Evolutionary conservation across 441 rosid species (phyloP).

Genomic region (Gossypium lobatum): DNA sequence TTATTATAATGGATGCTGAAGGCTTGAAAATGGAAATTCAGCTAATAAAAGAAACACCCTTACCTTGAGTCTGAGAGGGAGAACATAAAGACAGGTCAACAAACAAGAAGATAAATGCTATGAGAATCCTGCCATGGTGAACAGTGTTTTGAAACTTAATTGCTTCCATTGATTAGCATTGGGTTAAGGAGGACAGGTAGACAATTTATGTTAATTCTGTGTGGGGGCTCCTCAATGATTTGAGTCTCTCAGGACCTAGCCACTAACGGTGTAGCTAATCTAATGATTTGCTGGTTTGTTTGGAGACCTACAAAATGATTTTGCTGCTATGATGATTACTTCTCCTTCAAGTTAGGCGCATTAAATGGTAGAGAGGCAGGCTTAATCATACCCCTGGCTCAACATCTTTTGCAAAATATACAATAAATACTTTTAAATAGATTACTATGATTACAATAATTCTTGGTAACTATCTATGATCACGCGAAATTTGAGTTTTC

Average conservation of each 20-base stretch:
- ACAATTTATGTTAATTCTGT: slow-evolving; percentile 7
- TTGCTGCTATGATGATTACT: slow-evolving; percentile 22
- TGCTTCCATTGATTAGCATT: slow-evolving; percentile 10
- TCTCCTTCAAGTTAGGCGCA: slow-evolving; percentile 4
- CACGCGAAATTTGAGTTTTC: background rate
- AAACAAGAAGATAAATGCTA: slow-evolving; percentile 17
- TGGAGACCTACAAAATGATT: slow-evolving; percentile 24
- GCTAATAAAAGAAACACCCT: background rate
- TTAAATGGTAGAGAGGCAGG: background rate
- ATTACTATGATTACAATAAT: background rate
- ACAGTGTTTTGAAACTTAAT: slow-evolving; percentile 18
- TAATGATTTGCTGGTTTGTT: slow-evolving; percentile 28
- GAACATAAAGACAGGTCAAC: slow-evolving; percentile 14
- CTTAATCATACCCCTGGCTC: background rate
- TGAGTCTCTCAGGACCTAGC: slow-evolving; percentile 6
- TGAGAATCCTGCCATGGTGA: slow-evolving; percentile 10
- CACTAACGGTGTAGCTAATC: slow-evolving; percentile 24
- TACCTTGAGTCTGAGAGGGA: slow-evolving; percentile 30
- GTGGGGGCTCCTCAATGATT: slow-evolving; percentile 9
- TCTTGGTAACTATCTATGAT: background rate
- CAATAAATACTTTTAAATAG: background rate
- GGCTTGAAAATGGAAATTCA: background rate
- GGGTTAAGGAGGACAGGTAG: background rate
- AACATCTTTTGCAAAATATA: background rate
- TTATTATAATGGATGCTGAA: background rate